phyloP scores from a whole-genome alignment of 2,329 filamentous ascomycete genomes.

The Leptographium wingfieldii region DNA sequence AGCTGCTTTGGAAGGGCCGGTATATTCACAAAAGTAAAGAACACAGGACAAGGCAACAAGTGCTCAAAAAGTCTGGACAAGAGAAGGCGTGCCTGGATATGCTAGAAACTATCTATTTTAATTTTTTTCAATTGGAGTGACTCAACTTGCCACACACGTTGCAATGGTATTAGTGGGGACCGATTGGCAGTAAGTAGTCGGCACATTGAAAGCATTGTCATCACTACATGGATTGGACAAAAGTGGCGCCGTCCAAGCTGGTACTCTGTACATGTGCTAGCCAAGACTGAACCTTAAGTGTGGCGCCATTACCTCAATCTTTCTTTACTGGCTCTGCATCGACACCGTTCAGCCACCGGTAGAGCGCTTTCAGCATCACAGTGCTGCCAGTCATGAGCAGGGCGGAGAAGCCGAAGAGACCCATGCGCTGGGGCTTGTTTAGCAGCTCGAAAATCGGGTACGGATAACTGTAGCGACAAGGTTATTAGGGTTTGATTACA shows the following conservation, averaged over 20 bases:
- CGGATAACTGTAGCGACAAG: constrained; percentile 48
- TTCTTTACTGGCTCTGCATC: constrained; percentile 7
- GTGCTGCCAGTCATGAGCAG: constrained; percentile 61
- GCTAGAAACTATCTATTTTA: not conserved
- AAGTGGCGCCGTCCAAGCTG: not conserved
- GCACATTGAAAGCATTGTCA: not conserved
- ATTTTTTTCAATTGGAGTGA: constrained; percentile 1
- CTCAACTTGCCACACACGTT: not conserved
- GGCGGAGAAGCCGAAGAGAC: constrained; percentile 59
- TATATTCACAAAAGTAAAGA: not conserved
- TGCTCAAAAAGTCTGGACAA: not conserved
- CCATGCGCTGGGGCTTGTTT: constrained; percentile 49
- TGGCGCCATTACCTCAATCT: not conserved
- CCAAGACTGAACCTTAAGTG: not conserved
- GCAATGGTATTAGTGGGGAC: not conserved
- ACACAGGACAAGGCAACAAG: not conserved
- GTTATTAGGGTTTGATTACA: not conserved
- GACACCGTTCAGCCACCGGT: constrained; percentile 52
- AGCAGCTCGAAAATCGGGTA: constrained; percentile 73
- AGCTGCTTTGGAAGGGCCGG: not conserved
- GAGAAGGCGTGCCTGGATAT: not conserved
- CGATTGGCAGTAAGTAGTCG: not conserved
- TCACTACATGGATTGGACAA: not conserved
- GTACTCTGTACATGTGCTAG: not conserved
- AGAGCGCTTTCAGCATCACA: constrained; percentile 53